phyloP scores from a whole-genome alignment of 1,139 yeast genomes.

The Scheffersomyces segobiensis region DNA sequence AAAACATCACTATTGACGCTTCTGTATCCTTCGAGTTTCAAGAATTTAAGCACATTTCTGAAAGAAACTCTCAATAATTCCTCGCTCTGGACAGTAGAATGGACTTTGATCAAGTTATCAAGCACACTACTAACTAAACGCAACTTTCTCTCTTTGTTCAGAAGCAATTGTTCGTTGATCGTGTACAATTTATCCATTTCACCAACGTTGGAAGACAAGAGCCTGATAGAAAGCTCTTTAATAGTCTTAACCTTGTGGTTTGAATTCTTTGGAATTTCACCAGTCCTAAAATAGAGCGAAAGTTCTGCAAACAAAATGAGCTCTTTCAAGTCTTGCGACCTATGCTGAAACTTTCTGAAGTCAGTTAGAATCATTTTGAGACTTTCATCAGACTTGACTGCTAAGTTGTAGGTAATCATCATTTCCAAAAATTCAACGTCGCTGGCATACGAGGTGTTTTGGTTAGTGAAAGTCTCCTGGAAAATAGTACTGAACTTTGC shows the following conservation, averaged over 20 bases:
- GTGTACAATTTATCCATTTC: constrained; percentile 18
- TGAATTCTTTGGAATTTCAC: not conserved
- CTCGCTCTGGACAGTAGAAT: not conserved
- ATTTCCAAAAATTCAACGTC: constrained; percentile 15
- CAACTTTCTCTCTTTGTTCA: constrained; percentile 7
- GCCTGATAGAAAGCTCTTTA: constrained; percentile 6
- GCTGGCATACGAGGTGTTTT: not conserved
- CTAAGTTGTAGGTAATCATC: constrained; percentile 23
- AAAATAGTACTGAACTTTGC: constrained; percentile 18
- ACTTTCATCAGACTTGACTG: constrained; percentile 13
- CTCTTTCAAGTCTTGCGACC: constrained; percentile 17
- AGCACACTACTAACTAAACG: constrained; percentile 19
- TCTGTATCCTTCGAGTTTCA: constrained; percentile 20
- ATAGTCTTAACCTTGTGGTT: constrained; percentile 1
- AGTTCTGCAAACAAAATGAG: constrained; percentile 21
- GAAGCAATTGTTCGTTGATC: constrained; percentile 8
- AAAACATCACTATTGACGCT: constrained; percentile 26
- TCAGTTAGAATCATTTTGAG: constrained; percentile 16
- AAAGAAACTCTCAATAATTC: constrained; percentile 8
- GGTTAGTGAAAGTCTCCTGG: constrained; percentile 4
- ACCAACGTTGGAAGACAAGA: constrained; percentile 9
- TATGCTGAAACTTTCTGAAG: constrained; percentile 13
- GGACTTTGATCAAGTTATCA: constrained; percentile 15
- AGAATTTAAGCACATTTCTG: constrained; percentile 20
- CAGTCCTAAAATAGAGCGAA: constrained; percentile 15